Evolutionary conservation across 2,329 filamentous ascomycete genomes (phyloP).

Genomic region (Aspergillus japonicus): DNA sequence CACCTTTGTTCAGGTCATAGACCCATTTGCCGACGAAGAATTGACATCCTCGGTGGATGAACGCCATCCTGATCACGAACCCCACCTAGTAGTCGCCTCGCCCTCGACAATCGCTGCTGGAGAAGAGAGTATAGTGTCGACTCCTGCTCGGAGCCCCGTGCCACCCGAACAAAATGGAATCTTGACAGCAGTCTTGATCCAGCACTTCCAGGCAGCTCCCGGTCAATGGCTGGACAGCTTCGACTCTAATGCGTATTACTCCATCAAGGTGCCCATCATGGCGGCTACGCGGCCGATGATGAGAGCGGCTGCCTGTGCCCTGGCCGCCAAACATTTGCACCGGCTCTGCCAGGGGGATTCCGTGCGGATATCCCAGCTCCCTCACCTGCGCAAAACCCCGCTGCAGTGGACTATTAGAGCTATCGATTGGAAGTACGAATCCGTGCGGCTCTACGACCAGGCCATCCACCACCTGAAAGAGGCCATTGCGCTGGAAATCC

Average conservation of each 20-base stretch:
- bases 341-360: background rate
- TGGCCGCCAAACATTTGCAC: conserved; percentile 28
- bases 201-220: no score
- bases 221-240: conserved; percentile 28
- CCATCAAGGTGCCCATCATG: conserved; percentile 27
- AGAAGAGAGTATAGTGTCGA: no score
- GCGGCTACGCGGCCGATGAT: conserved; percentile 25
- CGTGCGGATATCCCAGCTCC: conserved; percentile 1
- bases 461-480: conserved; percentile 16
- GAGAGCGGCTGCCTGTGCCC: conserved; percentile 27
- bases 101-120: no score
- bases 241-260: conserved; percentile 29
- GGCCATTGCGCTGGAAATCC: conserved; percentile 7
- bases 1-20: no score
- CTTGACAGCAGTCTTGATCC: no score
- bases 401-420: conserved; percentile 7
- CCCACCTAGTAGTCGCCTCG: no score
- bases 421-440: conserved; percentile 17
- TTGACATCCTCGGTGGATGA: no score
- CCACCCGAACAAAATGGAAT: no score
- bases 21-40: no score
- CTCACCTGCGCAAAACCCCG: background rate
- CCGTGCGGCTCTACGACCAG: conserved; percentile 19
- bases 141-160: no score
- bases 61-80: no score